Base-by-base conservation (phyloP, 2,329 filamentous ascomycete species). In the Hymenoscyphus salicellus region DNA sequence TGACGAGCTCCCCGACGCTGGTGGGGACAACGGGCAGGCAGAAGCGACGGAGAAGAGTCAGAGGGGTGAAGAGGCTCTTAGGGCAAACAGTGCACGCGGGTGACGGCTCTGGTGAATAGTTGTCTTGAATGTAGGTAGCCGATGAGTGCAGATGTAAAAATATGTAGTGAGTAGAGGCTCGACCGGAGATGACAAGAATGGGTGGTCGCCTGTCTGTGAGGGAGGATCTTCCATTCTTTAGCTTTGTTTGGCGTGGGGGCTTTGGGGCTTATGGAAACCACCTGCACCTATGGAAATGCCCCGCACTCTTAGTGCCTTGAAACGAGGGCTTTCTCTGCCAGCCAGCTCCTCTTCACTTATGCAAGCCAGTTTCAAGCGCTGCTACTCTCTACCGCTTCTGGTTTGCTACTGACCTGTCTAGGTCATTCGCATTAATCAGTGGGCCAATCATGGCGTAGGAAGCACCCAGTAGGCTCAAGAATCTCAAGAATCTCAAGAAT, bases 141-240 rank as follows among this genome's bases (percentile, higher is more conserved):
- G 26, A 49, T 49, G 23, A 14, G 46, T 23, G 20, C 20, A 23
- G 46, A 26, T 52, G 23, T 4, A 52, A 52, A 23, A 23, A 14
- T 26, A 23, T 46, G n/a, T 43, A 43, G 43, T 10, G n/a, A 20
- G 17, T 20, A 26, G 46, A 32, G 43, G 20, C n/a, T 49, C n/a
- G 20, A 23, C 7, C 10, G 20, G 46, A 52, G n/a, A 59, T 43
- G 57, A 59, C 57, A 28, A 59, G 57, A 33, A 38, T 38, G 33
- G 55, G 55, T 33, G 46, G 46, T 52, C 20, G 46, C 7, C 17
- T 46, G 33, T 38, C 20, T 49, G 20, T 23, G n/a, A 52, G 46
- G 46, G n/a, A 52, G 46, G 46, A 52, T 52, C 46, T 52, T 52
- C n/a, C n/a, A n/a, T n/a, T n/a, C 46, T 52, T 52, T 52, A 52